Evolutionary conservation across 2,329 filamentous ascomycete species (phyloP).

Genomic region (Pseudocercospora fuligena): DNA sequence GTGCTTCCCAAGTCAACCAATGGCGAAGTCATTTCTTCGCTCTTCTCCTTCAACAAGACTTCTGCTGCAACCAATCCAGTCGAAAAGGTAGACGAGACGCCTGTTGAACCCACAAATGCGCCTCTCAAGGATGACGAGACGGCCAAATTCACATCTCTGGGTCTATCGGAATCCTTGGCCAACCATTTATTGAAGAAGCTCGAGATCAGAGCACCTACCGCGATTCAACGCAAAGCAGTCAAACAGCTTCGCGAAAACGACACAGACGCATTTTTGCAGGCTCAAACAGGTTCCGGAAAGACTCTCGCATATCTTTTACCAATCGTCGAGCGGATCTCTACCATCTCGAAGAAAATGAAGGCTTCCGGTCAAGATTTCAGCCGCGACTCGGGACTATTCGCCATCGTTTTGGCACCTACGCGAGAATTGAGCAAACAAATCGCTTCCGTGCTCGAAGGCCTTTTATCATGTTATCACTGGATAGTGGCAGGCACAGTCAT

Average conservation of each 20-base stretch:
- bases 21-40: slow-evolving; percentile 73
- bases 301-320: slow-evolving; percentile 94
- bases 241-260: slow-evolving; percentile 78
- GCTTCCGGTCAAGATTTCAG: slow-evolving; percentile 61
- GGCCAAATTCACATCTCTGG: slow-evolving; percentile 83
- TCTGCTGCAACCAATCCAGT: slow-evolving; percentile 54
- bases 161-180: slow-evolving; percentile 79
- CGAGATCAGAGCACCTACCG: slow-evolving; percentile 85
- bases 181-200: slow-evolving; percentile 84
- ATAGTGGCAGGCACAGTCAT: slow-evolving; percentile 87
- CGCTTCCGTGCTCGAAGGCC: slow-evolving; percentile 78
- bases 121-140: slow-evolving; percentile 77
- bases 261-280: slow-evolving; percentile 92
- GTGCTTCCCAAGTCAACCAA: slow-evolving; percentile 25
- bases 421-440: slow-evolving; percentile 96
- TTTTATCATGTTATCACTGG: slow-evolving; percentile 90
- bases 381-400: slow-evolving; percentile 87
- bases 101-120: slow-evolving; percentile 82
- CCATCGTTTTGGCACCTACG: slow-evolving; percentile 90
- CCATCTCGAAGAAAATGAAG: slow-evolving; percentile 64
- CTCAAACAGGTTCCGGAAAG: slow-evolving; percentile 96
- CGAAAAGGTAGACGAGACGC: slow-evolving; percentile 47
- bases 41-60: slow-evolving; percentile 88
- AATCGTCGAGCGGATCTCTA: slow-evolving; percentile 84
- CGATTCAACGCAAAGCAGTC: slow-evolving; percentile 90